Conservation (phyloP, 352 stramenopile genomes). For the Lagenidium sp. region DNA sequence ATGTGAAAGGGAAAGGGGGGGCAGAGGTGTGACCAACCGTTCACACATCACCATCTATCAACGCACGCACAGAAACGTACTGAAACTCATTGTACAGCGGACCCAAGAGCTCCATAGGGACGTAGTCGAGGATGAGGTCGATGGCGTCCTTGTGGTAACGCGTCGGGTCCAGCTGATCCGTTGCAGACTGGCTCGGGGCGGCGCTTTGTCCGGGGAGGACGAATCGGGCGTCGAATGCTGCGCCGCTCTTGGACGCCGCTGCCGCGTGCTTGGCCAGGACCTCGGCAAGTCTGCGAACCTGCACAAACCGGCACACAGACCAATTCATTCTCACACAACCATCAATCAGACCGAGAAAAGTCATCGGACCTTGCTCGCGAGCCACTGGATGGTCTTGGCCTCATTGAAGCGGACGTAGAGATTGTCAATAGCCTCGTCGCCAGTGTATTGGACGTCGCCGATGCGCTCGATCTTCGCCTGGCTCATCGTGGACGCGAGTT, state of each 20-base stretch:
- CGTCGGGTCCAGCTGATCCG: no score
- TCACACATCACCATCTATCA: no score
- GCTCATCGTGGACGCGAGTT: slow-evolving; percentile 19
- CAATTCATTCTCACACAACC: neutral
- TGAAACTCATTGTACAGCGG: slow-evolving; percentile 40
- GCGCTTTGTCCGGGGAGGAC: slow-evolving; percentile 12
- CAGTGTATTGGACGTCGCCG: slow-evolving; percentile 43
- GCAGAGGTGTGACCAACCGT: slow-evolving; percentile 4
- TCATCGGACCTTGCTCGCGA: slow-evolving; percentile 29
- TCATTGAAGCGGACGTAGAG: slow-evolving; percentile 54
- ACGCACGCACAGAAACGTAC: no score
- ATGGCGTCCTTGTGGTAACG: slow-evolving; percentile 34
- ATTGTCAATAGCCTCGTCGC: slow-evolving; percentile 31
- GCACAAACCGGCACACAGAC: slow-evolving; percentile 4
- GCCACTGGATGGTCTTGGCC: slow-evolving; percentile 38
- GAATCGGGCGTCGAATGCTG: slow-evolving; percentile 31
- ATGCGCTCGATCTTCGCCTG: slow-evolving; percentile 25
- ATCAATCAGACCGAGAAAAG: no score
- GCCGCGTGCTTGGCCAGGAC: slow-evolving; percentile 28
- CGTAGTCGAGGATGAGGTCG: slow-evolving; percentile 47
- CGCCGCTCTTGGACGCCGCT: slow-evolving; percentile 3
- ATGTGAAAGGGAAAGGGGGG: neutral
- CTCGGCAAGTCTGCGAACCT: slow-evolving; percentile 20
- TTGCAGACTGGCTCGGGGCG: slow-evolving; percentile 7
- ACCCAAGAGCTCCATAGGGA: slow-evolving; percentile 30